phyloP scores from a whole-genome alignment of 345 rosid species.

The Fremontodendron californicum region DNA sequence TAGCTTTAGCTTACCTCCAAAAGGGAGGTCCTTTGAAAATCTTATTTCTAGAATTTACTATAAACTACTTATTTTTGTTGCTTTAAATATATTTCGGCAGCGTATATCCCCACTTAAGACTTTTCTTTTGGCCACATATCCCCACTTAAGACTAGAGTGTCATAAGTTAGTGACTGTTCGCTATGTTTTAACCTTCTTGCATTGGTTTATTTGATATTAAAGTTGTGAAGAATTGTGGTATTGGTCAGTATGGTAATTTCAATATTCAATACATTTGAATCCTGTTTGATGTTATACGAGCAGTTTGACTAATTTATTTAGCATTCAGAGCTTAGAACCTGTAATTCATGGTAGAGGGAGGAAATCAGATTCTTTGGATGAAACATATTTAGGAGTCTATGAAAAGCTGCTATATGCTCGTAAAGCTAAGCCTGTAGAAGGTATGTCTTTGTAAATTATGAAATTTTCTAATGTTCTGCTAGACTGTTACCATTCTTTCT shows the following conservation, averaged over 20 bases:
- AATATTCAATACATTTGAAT: not conserved
- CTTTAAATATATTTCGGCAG: not conserved
- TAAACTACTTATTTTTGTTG: not conserved
- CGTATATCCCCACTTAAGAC: not conserved
- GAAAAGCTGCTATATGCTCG: slow-evolving; percentile 84
- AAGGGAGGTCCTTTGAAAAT: not conserved
- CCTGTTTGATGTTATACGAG: not conserved
- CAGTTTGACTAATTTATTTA: slow-evolving; percentile 5
- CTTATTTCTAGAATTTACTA: not conserved
- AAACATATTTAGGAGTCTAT: slow-evolving; percentile 78
- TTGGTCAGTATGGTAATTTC: not conserved
- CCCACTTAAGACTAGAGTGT: not conserved
- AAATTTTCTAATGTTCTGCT: not conserved
- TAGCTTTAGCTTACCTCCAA: not conserved
- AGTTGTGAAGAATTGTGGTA: not conserved
- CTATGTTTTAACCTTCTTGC: not conserved
- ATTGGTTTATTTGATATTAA: not conserved
- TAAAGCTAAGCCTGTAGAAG: slow-evolving; percentile 78
- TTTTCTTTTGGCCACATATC: too few species aligned
- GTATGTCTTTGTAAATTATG: slow-evolving; percentile 25
- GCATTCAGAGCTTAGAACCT: slow-evolving; percentile 67
- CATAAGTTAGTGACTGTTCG: not conserved
- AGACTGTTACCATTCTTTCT: not conserved
- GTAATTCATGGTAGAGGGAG: slow-evolving; percentile 90
- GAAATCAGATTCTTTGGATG: slow-evolving; percentile 62